Evolutionary conservation across 495 filamentous ascomycete species (phyloP).

Genomic region (Talaromyces proteolyticus): DNA sequence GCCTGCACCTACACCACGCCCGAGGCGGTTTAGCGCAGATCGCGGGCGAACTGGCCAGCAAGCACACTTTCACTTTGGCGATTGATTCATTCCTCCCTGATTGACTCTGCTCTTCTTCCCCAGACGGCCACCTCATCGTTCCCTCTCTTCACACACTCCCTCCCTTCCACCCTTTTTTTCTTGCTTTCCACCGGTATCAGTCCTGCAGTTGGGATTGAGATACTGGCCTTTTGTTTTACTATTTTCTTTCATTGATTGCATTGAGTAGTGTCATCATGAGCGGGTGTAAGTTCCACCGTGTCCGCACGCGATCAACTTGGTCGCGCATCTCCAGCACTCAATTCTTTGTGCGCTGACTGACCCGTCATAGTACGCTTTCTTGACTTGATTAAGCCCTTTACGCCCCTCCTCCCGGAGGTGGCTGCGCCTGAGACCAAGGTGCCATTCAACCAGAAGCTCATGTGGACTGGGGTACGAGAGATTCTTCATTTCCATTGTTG

Average conservation of each 20-base stretch:
- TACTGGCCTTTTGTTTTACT: neutral
- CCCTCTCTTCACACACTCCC: conserved; percentile 2
- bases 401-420: conserved; percentile 98
- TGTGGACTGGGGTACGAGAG: conserved; percentile 87
- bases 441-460: conserved; percentile 97
- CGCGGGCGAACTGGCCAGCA: conserved; percentile 7
- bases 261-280: conserved; percentile 32
- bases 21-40: conserved; percentile 1
- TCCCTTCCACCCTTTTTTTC: neutral
- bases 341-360: neutral
- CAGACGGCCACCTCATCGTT: neutral
- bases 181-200: neutral
- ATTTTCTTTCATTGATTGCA: neutral
- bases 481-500: conserved; percentile 3
- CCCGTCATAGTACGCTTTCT: conserved; percentile 82
- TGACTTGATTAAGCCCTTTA: conserved; percentile 98
- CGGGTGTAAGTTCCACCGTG: conserved; percentile 34
- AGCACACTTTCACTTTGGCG: no score
- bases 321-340: neutral
- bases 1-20: neutral
- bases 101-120: neutral
- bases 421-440: conserved; percentile 93
- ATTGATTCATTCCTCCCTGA: no score
- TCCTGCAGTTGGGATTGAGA: conserved; percentile 4
- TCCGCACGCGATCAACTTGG: conserved; percentile 28